Evolutionary conservation across 495 filamentous ascomycete genomes (phyloP).

Genomic region (Rhizodiscina lignyota): DNA sequence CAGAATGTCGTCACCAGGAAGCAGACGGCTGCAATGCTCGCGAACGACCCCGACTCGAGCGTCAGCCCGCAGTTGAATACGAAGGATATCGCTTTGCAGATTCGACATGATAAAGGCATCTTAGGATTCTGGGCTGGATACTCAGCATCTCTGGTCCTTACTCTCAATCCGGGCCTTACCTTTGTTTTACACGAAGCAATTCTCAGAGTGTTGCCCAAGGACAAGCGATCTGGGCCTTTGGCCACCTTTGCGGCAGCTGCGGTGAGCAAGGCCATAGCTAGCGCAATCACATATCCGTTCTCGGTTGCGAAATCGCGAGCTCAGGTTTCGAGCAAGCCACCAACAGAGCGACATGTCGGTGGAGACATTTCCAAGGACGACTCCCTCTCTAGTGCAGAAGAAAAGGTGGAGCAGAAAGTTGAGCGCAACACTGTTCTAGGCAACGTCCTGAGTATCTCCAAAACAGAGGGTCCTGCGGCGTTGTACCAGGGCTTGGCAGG

Average conservation of each 20-base stretch:
- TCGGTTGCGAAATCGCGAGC: slow-evolving; percentile 64
- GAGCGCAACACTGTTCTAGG: slow-evolving; percentile 38
- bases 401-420: slow-evolving; percentile 6
- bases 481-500: slow-evolving; percentile 65
- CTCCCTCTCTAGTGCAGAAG: not conserved
- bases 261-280: slow-evolving; percentile 63
- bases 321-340: slow-evolving; percentile 32
- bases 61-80: slow-evolving; percentile 8
- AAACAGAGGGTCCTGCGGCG: slow-evolving; percentile 46
- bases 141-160: slow-evolving; percentile 60
- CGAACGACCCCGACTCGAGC: slow-evolving; percentile 3
- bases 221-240: slow-evolving; percentile 34
- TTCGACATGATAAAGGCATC: slow-evolving; percentile 54
- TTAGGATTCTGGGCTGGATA: slow-evolving; percentile 84
- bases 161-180: slow-evolving; percentile 74
- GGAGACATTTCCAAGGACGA: not conserved
- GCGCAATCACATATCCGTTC: slow-evolving; percentile 70
- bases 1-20: slow-evolving; percentile 71
- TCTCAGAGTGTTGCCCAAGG: slow-evolving; percentile 36
- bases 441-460: slow-evolving; percentile 42
- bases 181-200: slow-evolving; percentile 66
- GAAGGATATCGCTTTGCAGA: slow-evolving; percentile 41
- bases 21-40: slow-evolving; percentile 46
- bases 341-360: no score
- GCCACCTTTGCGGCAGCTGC: slow-evolving; percentile 64